A percentile compares a stretch with the other conserved stretches of the same genome.
Evolutionary conservation across 805 yeast genomes (phyloP).

Genomic region (Brettanomyces custersianus): DNA sequence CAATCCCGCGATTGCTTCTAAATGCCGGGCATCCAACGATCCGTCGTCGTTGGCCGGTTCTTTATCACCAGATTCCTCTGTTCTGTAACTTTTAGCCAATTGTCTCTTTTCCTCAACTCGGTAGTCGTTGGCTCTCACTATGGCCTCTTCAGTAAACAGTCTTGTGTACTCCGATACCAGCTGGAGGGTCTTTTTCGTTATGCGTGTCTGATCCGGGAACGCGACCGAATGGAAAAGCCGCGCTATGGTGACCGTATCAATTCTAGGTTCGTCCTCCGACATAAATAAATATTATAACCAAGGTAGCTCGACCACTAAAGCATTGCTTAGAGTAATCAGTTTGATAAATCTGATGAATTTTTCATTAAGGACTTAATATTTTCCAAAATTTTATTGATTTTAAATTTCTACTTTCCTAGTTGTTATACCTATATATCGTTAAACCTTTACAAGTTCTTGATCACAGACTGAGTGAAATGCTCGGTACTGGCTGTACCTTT

Average conservation of each 20-base stretch:
- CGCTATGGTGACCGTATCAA: constrained; percentile 33
- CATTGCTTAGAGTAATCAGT: too few species aligned
- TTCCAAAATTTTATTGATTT: too few species aligned
- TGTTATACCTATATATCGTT: background rate
- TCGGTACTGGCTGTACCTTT: constrained; percentile 85
- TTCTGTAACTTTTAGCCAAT: constrained; percentile 4
- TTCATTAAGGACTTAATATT: too few species aligned
- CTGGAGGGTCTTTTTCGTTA: constrained; percentile 39
- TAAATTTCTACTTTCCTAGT: too few species aligned
- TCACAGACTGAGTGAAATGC: constrained; percentile 89
- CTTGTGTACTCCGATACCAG: constrained; percentile 45
- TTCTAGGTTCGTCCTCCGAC: constrained; percentile 3
- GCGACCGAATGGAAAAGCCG: constrained; percentile 43
- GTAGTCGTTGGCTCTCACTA: constrained; percentile 47
- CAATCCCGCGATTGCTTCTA: constrained; percentile 48
- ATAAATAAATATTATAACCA: too few species aligned
- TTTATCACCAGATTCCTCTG: constrained; percentile 17
- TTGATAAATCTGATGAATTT: too few species aligned
- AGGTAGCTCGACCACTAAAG: too few species aligned
- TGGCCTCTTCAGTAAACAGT: constrained; percentile 51
- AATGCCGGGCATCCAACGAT: constrained; percentile 43
- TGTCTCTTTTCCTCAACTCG: constrained; percentile 21
- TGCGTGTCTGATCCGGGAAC: constrained; percentile 37
- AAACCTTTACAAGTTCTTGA: constrained; percentile 49
- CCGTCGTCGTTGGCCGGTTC: constrained; percentile 17